Evolutionary conservation across 257 asterid species (phyloP).

Genomic region (Solanum ahanhuiri): DNA sequence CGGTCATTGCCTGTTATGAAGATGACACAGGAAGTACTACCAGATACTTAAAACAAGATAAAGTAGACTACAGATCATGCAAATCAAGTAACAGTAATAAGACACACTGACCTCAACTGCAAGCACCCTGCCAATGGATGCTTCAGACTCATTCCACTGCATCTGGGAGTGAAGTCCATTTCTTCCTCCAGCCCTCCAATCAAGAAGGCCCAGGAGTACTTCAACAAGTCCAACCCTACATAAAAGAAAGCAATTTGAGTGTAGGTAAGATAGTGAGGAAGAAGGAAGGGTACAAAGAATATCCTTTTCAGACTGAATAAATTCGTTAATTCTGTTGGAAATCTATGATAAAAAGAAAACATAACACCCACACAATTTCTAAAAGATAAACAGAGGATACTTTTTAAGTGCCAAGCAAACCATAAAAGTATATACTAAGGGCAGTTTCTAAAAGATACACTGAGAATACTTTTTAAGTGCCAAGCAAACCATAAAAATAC

Average conservation of each 20-base stretch:
- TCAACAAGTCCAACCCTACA: slow-evolving; percentile 96
- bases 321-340: background rate
- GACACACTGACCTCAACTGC: slow-evolving; percentile 70
- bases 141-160: slow-evolving; percentile 99
- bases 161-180: slow-evolving; percentile 71
- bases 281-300: background rate
- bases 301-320: background rate
- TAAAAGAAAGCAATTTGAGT: background rate
- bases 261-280: background rate
- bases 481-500: background rate
- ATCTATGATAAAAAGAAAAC: background rate
- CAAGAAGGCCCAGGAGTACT: slow-evolving; percentile 97
- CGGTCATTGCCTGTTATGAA: background rate
- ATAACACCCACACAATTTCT: background rate
- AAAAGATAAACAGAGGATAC: background rate
- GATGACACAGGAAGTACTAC: background rate
- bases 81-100: background rate
- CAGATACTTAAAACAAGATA: background rate
- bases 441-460: background rate
- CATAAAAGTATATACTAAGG: background rate
- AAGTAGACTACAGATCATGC: background rate
- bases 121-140: slow-evolving; percentile 88
- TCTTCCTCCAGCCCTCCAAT: slow-evolving; percentile 98
- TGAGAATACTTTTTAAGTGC: background rate
- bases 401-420: background rate